phyloP scores from a whole-genome alignment of 2,329 filamentous ascomycete species.

The Mollisia scopiformis region DNA sequence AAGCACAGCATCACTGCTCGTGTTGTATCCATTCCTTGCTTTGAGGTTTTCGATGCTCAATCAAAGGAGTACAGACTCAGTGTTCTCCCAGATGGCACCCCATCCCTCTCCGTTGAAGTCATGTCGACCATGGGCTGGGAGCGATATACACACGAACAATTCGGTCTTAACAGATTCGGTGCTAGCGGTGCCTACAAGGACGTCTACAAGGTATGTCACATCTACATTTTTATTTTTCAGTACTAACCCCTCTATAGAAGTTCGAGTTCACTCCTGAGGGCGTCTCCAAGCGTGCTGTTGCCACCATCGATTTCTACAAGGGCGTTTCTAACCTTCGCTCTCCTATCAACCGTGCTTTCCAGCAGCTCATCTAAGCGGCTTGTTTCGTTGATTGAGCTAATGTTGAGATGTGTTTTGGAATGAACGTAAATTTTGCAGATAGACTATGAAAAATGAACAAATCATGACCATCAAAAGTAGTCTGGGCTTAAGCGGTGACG shows the following conservation, averaged over 20 bases:
- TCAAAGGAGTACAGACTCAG: constrained; percentile 92
- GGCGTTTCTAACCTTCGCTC: constrained; percentile 86
- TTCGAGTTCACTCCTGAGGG: constrained; percentile 99
- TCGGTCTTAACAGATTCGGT: constrained; percentile 98
- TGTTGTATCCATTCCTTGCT: constrained; percentile 94
- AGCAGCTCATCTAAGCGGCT: constrained; percentile 81
- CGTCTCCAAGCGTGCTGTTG: constrained; percentile 89
- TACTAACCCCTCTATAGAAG: constrained; percentile 66
- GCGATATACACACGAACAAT: constrained; percentile 99
- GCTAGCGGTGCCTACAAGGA: constrained; percentile 97
- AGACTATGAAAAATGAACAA: constrained; percentile 21
- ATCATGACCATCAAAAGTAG: background rate
- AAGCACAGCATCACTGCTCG: constrained; percentile 86
- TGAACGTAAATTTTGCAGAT: constrained; percentile 16
- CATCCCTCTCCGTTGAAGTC: constrained; percentile 90
- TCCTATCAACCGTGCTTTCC: constrained; percentile 95
- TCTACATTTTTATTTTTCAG: constrained; percentile 10
- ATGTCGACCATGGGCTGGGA: constrained; percentile 99
- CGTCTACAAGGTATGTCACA: constrained; percentile 78
- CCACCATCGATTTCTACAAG: constrained; percentile 98
- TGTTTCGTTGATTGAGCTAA: background rate
- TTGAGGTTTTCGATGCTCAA: constrained; percentile 95
- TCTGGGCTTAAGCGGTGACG: background rate
- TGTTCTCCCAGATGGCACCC: constrained; percentile 92
- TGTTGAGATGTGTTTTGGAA: background rate